A percentile compares a stretch with the other conserved stretches of the same genome.
Conservation (phyloP, 2,329 filamentous ascomycete genomes). For the Talaromyces albobiverticillius region DNA sequence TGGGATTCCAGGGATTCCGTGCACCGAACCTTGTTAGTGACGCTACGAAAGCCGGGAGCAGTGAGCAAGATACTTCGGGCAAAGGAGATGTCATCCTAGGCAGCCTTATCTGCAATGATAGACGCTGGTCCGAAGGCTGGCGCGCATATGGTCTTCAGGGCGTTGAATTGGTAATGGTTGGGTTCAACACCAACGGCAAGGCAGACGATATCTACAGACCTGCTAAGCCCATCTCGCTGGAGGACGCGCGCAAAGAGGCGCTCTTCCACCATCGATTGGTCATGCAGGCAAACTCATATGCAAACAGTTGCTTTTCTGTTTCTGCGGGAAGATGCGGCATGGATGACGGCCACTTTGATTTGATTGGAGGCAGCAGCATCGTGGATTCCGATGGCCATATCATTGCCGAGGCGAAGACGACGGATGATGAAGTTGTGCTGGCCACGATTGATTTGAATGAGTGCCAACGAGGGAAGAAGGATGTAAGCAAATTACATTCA, state of each 20-base stretch:
- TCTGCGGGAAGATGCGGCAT: constrained; percentile 49
- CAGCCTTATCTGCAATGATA: constrained; percentile 57
- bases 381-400: not conserved
- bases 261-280: constrained; percentile 51
- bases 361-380: not conserved
- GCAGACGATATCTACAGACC: not conserved
- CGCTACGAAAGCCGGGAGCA: not conserved
- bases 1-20: not conserved
- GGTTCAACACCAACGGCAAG: not conserved
- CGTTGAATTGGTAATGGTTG: constrained; percentile 35
- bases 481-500: not conserved
- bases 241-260: constrained; percentile 34
- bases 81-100: constrained; percentile 46
- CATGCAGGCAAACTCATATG: constrained; percentile 53
- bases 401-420: not conserved
- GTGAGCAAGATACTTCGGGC: not conserved
- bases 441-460: not conserved
- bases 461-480: not conserved
- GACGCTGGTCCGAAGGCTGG: constrained; percentile 55
- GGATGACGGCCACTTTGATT: constrained; percentile 36
- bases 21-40: not conserved
- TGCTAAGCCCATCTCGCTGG: not conserved
- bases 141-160: constrained; percentile 52
- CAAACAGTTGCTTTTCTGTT: constrained; percentile 52
- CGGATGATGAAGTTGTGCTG: not conserved